Conservation (phyloP, 2,329 filamentous ascomycete genomes). For the Tolypocladium nubicola region DNA sequence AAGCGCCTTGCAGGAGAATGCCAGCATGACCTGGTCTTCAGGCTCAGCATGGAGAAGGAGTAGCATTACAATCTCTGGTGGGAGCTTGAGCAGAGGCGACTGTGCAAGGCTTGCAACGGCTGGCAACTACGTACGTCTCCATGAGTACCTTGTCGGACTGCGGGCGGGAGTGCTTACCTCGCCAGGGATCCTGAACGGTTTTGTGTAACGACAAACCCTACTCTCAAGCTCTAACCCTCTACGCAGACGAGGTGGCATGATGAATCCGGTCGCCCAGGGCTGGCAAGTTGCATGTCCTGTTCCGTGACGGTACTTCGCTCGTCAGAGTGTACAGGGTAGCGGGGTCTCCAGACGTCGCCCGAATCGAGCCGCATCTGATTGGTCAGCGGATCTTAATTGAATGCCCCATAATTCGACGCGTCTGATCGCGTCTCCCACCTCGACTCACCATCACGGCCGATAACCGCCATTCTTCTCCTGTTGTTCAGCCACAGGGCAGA, state of each 20-base stretch:
- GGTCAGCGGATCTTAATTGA: conserved; percentile 10
- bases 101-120: no score
- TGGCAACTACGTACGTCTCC: background rate
- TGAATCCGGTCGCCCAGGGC: background rate
- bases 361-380: background rate
- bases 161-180: background rate
- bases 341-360: background rate
- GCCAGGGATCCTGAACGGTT: background rate
- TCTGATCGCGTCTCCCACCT: conserved; percentile 20
- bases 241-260: background rate
- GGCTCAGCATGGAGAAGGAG: background rate
- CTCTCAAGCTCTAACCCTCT: background rate
- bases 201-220: background rate
- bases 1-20: background rate
- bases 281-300: background rate
- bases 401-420: conserved; percentile 16
- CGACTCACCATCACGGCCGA: conserved; percentile 4
- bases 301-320: background rate
- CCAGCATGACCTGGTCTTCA: background rate
- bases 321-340: background rate
- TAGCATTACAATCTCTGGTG: background rate
- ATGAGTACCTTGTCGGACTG: background rate
- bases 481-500: background rate
- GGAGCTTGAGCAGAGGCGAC: background rate
- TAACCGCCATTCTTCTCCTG: background rate